Conservation (phyloP, 1,284 basidiomycete species). For the Butyriboletus appendiculatus region DNA sequence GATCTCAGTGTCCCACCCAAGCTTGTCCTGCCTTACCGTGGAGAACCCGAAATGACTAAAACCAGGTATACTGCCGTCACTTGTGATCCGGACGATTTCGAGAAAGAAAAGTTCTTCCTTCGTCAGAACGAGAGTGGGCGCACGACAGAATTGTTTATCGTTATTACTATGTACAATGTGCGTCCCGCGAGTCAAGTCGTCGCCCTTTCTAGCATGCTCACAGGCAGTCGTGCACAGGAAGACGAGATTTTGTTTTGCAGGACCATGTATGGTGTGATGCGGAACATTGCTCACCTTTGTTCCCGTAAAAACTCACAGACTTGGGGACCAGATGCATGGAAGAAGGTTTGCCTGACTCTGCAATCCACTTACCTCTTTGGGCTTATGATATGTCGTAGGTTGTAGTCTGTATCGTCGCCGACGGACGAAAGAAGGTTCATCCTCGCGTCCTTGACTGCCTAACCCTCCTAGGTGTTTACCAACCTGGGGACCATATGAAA, state of each 20-base stretch:
- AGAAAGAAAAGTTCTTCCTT: constrained; percentile 79
- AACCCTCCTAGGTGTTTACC: constrained; percentile 79
- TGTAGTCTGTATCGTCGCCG: constrained; percentile 94
- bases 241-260: constrained; percentile 93
- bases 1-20: constrained; percentile 85
- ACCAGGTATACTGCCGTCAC: constrained; percentile 89
- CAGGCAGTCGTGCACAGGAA: constrained; percentile 58
- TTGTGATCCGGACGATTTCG: constrained; percentile 93
- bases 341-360: constrained; percentile 64
- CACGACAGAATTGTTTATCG: constrained; percentile 91
- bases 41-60: constrained; percentile 82
- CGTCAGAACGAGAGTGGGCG: constrained; percentile 82
- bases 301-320: constrained; percentile 92
- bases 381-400: constrained; percentile 50
- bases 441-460: constrained; percentile 93
- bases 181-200: constrained; percentile 51
- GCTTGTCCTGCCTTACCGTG: constrained; percentile 79
- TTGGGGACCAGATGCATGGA: constrained; percentile 97
- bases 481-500: constrained; percentile 83
- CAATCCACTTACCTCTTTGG: not conserved
- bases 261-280: constrained; percentile 96
- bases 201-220: constrained; percentile 79
- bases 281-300: constrained; percentile 88
- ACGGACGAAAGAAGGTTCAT: constrained; percentile 91
- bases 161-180: constrained; percentile 96